Conservation (phyloP, 2,329 filamentous ascomycete species). For the Colletotrichum spaethianum region DNA sequence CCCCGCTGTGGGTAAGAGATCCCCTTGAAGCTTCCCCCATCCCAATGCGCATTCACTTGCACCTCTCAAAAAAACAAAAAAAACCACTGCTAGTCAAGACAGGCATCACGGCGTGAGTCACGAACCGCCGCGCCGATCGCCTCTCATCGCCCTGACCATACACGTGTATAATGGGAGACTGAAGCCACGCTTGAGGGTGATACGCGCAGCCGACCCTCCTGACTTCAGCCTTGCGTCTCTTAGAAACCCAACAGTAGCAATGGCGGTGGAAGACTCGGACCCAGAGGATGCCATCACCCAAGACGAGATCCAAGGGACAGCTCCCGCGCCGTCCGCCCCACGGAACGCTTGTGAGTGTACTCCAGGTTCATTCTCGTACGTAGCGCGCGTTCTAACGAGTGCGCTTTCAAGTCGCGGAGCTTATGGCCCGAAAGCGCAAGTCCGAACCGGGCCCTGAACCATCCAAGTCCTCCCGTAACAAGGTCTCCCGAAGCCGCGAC, state of each 20-base stretch:
- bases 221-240: background rate
- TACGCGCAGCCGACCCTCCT: background rate
- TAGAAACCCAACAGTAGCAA: conserved; percentile 25
- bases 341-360: conserved; percentile 60
- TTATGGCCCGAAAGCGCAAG: conserved; percentile 57
- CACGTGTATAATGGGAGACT: background rate
- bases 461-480: conserved; percentile 43
- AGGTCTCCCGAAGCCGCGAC: conserved; percentile 66
- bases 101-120: background rate
- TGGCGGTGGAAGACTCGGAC: conserved; percentile 47
- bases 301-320: conserved; percentile 57
- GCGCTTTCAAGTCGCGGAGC: conserved; percentile 49
- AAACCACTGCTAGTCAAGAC: background rate
- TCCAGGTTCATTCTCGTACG: background rate
- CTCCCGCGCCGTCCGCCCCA: conserved; percentile 43
- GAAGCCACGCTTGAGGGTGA: background rate
- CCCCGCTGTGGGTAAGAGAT: conserved; percentile 15
- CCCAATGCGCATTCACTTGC: background rate
- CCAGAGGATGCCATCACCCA: conserved; percentile 58
- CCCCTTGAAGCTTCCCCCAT: background rate
- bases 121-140: background rate
- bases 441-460: conserved; percentile 41
- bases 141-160: background rate
- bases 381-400: background rate
- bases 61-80: background rate